Conservation (phyloP, 495 filamentous ascomycete genomes). For the Neurospora sp. region DNA sequence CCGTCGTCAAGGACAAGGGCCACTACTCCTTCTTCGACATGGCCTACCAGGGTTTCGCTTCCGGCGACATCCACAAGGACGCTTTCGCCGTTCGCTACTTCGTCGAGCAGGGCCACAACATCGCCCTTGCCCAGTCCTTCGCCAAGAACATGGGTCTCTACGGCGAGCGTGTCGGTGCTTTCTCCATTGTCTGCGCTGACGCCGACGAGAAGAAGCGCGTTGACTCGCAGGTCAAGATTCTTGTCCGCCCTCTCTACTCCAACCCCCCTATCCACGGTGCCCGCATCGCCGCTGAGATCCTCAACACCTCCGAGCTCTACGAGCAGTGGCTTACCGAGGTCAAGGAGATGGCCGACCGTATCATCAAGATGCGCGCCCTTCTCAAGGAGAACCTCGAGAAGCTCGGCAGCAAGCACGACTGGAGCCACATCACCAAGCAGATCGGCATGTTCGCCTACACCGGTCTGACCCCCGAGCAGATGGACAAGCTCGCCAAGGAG, state of each 20-base stretch:
- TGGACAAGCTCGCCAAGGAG: constrained; percentile 88
- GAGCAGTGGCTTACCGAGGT: constrained; percentile 93
- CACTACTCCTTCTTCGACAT: constrained; percentile 99
- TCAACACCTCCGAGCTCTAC: constrained; percentile 80
- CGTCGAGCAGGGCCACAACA: constrained; percentile 81
- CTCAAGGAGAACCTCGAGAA: constrained; percentile 90
- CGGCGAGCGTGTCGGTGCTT: constrained; percentile 94
- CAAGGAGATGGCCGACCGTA: constrained; percentile 97
- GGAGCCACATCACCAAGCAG: constrained; percentile 96
- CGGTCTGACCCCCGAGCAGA: constrained; percentile 83
- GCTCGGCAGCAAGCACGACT: constrained; percentile 90
- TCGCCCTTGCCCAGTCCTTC: constrained; percentile 86
- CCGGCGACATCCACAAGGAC: constrained; percentile 82
- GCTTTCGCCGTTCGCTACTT: constrained; percentile 91
- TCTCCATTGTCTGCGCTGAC: constrained; percentile 78
- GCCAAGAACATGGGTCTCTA: constrained; percentile 99
- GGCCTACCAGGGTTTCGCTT: constrained; percentile 98
- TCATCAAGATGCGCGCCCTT: constrained; percentile 92
- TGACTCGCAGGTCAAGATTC: constrained; percentile 96
- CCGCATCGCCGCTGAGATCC: constrained; percentile 84
- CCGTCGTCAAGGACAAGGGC: constrained; percentile 76
- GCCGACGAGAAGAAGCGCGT: constrained; percentile 91
- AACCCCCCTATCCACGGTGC: constrained; percentile 96
- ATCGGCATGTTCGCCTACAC: constrained; percentile 99
- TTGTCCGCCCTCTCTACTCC: constrained; percentile 94